A percentile compares a stretch with the other conserved stretches of the same genome.
Evolutionary conservation across 257 asterid genomes (phyloP).

Genomic region (Solanum tacnaense): DNA sequence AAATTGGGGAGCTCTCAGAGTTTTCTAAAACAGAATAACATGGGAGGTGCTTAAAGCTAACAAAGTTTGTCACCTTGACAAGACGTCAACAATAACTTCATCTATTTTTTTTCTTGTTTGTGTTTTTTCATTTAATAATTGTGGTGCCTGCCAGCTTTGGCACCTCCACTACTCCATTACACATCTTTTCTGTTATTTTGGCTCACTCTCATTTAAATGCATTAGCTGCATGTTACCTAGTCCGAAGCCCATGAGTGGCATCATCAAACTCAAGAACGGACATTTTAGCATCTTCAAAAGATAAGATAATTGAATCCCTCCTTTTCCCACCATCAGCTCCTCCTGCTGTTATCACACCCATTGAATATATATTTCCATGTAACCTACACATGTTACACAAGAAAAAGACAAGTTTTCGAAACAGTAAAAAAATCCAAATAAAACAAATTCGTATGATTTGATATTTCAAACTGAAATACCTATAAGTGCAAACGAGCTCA

Average conservation of each 20-base stretch:
- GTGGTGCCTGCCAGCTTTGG: background rate
- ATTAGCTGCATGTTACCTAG: conserved; percentile 40
- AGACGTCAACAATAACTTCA: background rate
- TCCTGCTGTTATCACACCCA: conserved; percentile 65
- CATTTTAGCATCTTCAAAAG: conserved; percentile 81
- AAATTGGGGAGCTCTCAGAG: background rate
- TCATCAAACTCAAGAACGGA: conserved; percentile 90
- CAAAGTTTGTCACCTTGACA: background rate
- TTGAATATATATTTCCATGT: conserved; percentile 93
- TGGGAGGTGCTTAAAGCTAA: background rate
- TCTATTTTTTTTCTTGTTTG: background rate
- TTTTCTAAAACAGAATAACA: background rate
- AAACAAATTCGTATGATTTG: background rate
- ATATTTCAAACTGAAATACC: conserved; percentile 23
- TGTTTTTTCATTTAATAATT: background rate
- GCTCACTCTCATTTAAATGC: background rate
- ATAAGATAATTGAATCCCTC: conserved; percentile 79
- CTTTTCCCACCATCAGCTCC: conserved; percentile 64
- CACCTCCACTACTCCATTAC: background rate
- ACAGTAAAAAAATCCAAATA: background rate
- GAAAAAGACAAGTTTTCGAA: background rate
- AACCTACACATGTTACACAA: conserved; percentile 40
- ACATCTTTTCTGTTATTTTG: background rate
- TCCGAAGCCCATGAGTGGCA: conserved; percentile 73
- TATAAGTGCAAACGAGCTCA: conserved; percentile 81